A percentile compares a stretch with the other conserved stretches of the same genome.
These are phyloP conservation scores for Ampelocalamus luodianensis DNA, from an alignment of 176 grass and related monocot species.

Conservation along the genomic window DNA sequence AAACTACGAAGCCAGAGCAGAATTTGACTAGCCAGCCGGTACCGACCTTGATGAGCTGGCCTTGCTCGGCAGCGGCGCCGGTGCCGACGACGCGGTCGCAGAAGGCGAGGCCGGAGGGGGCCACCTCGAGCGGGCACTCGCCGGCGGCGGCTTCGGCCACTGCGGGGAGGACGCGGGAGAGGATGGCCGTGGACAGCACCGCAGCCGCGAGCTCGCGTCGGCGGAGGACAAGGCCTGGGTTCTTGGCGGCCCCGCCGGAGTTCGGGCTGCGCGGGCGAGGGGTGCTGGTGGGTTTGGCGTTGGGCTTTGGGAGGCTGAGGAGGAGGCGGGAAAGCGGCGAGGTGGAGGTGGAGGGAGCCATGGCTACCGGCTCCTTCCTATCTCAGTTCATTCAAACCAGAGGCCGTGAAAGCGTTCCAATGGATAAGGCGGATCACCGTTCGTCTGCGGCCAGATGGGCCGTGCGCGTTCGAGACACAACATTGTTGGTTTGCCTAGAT, in stretches of 20 bases:
- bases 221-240: conserved; percentile 26
- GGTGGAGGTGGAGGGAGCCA: conserved; percentile 49
- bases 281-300: not conserved
- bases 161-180: conserved; percentile 39
- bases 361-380: conserved; percentile 35
- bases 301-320: conserved; percentile 42
- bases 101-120: conserved; percentile 73
- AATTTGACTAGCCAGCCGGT: not conserved
- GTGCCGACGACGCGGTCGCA: conserved; percentile 76
- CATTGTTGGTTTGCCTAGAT: no score
- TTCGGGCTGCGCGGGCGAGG: not conserved
- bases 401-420: not conserved
- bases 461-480: no score
- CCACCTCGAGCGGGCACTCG: conserved; percentile 60
- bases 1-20: not conserved
- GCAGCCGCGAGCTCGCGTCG: conserved; percentile 51
- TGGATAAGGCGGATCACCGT: not conserved
- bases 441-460: no score
- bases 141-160: not conserved
- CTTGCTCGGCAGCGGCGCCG: conserved; percentile 58
- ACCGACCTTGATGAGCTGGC: conserved; percentile 80
- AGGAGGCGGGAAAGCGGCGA: conserved; percentile 48
- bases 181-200: conserved; percentile 42
- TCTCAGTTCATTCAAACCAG: not conserved
- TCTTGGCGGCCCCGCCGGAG: not conserved